Conservation (phyloP, 805 yeast genomes). For the Candida railenensis region DNA sequence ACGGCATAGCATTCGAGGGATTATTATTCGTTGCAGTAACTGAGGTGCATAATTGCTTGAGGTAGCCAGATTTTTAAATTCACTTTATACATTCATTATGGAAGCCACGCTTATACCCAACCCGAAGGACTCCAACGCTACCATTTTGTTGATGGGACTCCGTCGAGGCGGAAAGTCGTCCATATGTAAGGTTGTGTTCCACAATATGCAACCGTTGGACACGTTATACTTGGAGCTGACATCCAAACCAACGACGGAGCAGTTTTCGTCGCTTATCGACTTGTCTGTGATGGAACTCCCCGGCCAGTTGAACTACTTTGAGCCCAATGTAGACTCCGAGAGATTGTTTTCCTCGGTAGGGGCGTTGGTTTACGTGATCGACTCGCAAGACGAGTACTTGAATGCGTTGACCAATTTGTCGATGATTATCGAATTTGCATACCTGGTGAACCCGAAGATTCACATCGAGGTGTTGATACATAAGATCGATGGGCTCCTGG, state of each 20-base stretch:
- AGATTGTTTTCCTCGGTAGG: conserved; percentile 79
- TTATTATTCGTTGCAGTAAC: no score
- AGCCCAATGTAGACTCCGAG: conserved; percentile 78
- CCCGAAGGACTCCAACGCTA: conserved; percentile 64
- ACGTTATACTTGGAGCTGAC: conserved; percentile 89
- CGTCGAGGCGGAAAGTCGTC: conserved; percentile 93
- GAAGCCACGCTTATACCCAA: conserved; percentile 22
- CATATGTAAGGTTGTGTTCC: conserved; percentile 92
- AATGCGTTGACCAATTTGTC: conserved; percentile 88
- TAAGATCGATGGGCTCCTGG: conserved; percentile 92
- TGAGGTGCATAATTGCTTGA: no score
- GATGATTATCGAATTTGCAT: conserved; percentile 84
- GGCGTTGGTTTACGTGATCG: conserved; percentile 91
- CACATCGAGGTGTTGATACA: conserved; percentile 93
- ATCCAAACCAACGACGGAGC: conserved; percentile 82
- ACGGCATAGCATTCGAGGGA: no score
- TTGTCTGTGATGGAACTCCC: conserved; percentile 91
- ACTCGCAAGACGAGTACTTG: conserved; percentile 91
- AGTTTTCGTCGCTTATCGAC: conserved; percentile 79
- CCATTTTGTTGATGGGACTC: conserved; percentile 83
- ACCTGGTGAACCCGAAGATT: conserved; percentile 76
- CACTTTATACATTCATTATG: conserved; percentile 8
- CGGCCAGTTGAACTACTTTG: conserved; percentile 87
- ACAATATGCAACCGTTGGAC: conserved; percentile 93
- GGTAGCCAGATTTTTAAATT: no score